These are phyloP conservation scores for Cephalotrichum gorgonifer DNA, from an alignment of 2,329 filamentous ascomycete species.

Conservation along the genomic window DNA sequence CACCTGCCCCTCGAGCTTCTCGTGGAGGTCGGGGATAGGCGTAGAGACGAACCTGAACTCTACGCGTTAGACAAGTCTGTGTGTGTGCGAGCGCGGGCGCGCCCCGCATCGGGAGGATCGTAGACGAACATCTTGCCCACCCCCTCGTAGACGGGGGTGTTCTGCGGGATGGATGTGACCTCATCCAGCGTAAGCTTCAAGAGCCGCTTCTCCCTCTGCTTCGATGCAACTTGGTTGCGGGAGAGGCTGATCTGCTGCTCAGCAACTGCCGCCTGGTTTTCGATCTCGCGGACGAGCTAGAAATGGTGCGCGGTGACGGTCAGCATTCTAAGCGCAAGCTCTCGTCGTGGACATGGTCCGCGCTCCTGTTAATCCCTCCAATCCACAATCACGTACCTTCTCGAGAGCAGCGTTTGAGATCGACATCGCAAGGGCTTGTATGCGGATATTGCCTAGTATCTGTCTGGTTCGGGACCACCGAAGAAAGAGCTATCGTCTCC, in stretches of 20 bases:
- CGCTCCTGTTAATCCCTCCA: not conserved
- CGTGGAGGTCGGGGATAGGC: slow-evolving; percentile 61
- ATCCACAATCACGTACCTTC: slow-evolving; percentile 50
- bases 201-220: slow-evolving; percentile 82
- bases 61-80: not conserved
- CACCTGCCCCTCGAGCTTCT: slow-evolving; percentile 65
- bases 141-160: slow-evolving; percentile 83
- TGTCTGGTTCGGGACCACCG: too few species aligned
- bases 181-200: slow-evolving; percentile 80
- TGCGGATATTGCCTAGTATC: not conserved
- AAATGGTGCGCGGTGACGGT: not conserved
- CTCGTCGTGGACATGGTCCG: too few species aligned
- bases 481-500: too few species aligned
- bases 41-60: slow-evolving; percentile 71
- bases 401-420: slow-evolving; percentile 90
- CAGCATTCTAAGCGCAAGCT: slow-evolving; percentile 4
- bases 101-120: not conserved
- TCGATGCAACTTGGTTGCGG: slow-evolving; percentile 71
- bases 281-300: slow-evolving; percentile 87
- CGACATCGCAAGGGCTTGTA: slow-evolving; percentile 54
- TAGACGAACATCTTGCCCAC: slow-evolving; percentile 84
- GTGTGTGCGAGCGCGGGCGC: too few species aligned
- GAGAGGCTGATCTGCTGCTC: slow-evolving; percentile 89
- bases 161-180: slow-evolving; percentile 61
- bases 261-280: slow-evolving; percentile 75